Conservation (phyloP, 176 grass and related monocot species). For the Poa pratensis region DNA sequence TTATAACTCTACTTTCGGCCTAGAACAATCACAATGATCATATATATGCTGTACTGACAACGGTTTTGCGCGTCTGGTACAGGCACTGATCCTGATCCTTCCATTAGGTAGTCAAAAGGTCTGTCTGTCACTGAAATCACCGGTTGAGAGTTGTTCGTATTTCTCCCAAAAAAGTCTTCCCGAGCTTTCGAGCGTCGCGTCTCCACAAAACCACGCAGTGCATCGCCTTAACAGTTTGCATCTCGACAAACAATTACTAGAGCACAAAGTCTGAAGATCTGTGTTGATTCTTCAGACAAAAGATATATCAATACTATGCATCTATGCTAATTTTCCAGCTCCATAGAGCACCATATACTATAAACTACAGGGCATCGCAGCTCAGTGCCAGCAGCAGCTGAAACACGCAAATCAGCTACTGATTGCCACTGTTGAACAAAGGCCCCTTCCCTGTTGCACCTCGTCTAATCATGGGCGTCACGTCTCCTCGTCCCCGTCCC, state of each 20-base stretch:
- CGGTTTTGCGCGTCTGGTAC: not conserved
- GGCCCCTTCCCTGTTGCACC: not conserved
- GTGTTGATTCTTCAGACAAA: not conserved
- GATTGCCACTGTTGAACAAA: not conserved
- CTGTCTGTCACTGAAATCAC: not conserved
- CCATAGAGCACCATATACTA: no score
- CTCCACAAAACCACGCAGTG: slow-evolving; percentile 10
- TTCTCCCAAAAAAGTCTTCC: not conserved
- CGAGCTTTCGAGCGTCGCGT: slow-evolving; percentile 19
- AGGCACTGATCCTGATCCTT: slow-evolving; percentile 36
- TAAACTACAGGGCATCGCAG: no score
- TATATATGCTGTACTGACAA: not conserved
- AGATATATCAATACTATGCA: no score
- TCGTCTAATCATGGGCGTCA: slow-evolving; percentile 65
- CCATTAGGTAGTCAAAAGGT: slow-evolving; percentile 37
- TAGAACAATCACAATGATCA: not conserved
- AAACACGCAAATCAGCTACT: no score
- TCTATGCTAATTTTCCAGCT: no score
- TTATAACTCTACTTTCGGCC: not conserved
- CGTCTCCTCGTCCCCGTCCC: slow-evolving; percentile 25
- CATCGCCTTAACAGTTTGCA: not conserved
- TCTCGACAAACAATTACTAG: not conserved
- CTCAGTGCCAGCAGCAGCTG: no score
- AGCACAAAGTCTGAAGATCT: not conserved
- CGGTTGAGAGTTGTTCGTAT: not conserved